phyloP scores from a whole-genome alignment of 345 rosid species.

The Eucalyptus brandiana region DNA sequence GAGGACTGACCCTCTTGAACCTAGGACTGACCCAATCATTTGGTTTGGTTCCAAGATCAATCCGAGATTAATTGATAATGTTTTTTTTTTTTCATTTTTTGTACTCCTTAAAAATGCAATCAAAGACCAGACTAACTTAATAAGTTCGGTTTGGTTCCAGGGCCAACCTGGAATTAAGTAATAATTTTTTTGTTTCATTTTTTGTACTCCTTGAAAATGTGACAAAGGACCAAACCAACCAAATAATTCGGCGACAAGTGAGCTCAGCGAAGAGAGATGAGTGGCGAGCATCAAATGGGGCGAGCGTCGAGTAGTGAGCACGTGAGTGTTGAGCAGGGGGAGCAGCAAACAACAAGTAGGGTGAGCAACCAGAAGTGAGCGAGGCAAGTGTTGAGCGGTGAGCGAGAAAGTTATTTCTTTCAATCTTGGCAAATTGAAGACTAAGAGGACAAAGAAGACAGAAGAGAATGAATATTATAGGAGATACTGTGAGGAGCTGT shows the following conservation, averaged over 20 bases:
- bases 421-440: no score
- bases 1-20: fast-evolving
- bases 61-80: fast-evolving
- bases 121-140: fast-evolving
- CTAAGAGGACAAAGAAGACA: no score
- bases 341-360: no score
- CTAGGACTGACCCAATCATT: fast-evolving
- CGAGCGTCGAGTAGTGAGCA: fast-evolving
- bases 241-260: fast-evolving
- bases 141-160: fast-evolving
- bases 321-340: fast-evolving
- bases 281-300: fast-evolving
- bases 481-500: fast-evolving
- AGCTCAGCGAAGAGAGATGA: no score
- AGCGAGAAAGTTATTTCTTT: no score
- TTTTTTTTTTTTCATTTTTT: no score
- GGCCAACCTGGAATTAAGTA: fast-evolving
- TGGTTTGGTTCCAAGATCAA: no score
- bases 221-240: fast-evolving
- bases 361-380: fast-evolving
- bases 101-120: no score
- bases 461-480: fast-evolving
- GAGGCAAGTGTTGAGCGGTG: no score
- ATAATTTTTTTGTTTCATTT: no score
- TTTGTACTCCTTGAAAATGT: no score